Base-by-base conservation (phyloP, 192 early-diverging fungal species). In the Radiomyces spectabilis region DNA sequence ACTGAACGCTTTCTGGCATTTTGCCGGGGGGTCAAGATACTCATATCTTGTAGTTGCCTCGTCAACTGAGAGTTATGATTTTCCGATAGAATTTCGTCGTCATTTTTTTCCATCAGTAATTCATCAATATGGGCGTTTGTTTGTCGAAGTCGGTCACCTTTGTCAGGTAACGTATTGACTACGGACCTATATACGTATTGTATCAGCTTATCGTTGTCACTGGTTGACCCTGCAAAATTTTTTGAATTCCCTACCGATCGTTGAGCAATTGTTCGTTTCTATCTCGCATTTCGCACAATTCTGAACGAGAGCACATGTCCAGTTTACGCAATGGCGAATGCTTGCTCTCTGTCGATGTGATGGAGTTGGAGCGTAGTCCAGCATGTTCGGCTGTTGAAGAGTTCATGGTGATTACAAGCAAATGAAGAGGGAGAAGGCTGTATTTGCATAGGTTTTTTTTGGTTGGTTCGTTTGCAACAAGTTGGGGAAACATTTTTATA, bases 141-240 rank as follows among this genome's bases (percentile, higher is more conserved):
- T 24, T 49, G 48, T 26, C 48, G 47, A 12, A 59, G 22, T 51
- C 45, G 51, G 12, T 47, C 57, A 26, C 57, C 57, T 42, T 59
- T 51, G 31, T 59, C 57, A 27, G 57, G 57, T 27, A 59, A 22
- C 18, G 57, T 59, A 18, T 27, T 41, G n/a, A 59, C 48, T 16
- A 59, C 30, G 2, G 57, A 30, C 2, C 57, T 59, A 29, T 22
- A 34, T 6, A 42, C 7, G 16, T 9, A 2, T 9, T 15, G n/a
- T 15, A 37, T 37, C 7, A 37, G 7, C 8, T 37, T 37, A 37
- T 37, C 15, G 7, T 37, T 15, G 7, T 37, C 34, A n/a, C n/a
- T n/a, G n/a, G n/a, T n/a, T n/a, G n/a, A n/a, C n/a, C 18, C 24
- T 34, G n/a, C 37, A 26, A n/a, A 52, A 16, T 2, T 40, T 25